Percentiles rank a stretch among this genome's conserved stretches.
Evolutionary conservation across 1,284 basidiomycete genomes (phyloP).

Genomic region (Tausonia pullulans): DNA sequence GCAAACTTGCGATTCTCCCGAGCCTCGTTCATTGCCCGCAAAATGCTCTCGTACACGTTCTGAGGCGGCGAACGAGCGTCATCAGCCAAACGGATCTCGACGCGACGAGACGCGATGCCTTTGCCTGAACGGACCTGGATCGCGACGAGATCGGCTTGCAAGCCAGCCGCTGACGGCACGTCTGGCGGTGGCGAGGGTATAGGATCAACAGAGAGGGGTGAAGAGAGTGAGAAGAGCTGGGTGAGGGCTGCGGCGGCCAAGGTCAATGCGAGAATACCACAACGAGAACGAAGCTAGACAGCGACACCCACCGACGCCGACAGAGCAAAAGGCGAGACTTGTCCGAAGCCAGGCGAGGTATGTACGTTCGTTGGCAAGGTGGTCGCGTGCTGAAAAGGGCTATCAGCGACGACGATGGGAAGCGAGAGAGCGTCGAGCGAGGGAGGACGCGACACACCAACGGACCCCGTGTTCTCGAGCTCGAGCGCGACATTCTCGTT

Average conservation of each 20-base stretch:
- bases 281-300: background rate
- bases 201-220: background rate
- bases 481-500: background rate
- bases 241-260: background rate
- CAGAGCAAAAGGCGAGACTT: constrained; percentile 9
- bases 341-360: constrained; percentile 15
- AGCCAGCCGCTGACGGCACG: too few relatives aligned
- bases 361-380: constrained; percentile 8
- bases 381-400: background rate
- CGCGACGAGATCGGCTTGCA: too few relatives aligned
- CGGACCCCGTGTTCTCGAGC: constrained; percentile 7
- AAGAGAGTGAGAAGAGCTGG: constrained; percentile 13
- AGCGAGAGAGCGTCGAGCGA: background rate
- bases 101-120: too few relatives aligned
- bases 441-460: background rate
- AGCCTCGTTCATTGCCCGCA: too few relatives aligned
- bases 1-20: background rate
- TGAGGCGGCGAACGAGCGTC: too few relatives aligned
- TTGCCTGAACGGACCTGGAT: too few relatives aligned
- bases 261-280: too few relatives aligned
- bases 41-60: too few relatives aligned
- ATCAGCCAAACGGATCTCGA: too few relatives aligned
- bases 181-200: background rate
- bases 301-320: constrained; percentile 1
- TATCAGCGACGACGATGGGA: background rate